Base-by-base conservation (phyloP, 139 green algal species). In the Desmodesmus armatus region DNA sequence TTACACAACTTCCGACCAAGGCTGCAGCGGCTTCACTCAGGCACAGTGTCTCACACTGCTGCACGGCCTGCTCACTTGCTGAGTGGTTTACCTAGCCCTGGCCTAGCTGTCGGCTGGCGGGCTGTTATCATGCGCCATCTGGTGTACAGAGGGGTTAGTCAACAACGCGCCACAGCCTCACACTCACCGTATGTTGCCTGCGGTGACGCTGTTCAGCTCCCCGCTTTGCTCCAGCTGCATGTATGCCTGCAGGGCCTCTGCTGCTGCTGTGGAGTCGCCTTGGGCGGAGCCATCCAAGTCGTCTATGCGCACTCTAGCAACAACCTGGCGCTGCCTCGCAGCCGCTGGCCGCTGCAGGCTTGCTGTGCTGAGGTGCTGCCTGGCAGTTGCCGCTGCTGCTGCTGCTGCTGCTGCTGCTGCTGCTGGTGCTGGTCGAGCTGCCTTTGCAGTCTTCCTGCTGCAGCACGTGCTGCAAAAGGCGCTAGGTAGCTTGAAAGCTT, bases 401-500 rank as follows among this genome's bases (percentile, higher is more conserved):
- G 31, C 17, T 65, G 55, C 55, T 65, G 60, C 60, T 37, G 60
- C 58, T 67, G 58, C 58, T 67, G 58, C 60, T 69, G 60, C 60
- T 39, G 60, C 60, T 25, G 33, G 33, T 72, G 65, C 41, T 21
- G 3, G 65, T 33, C 11, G 13, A 35, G 33, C 65, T 41, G 33
- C 60, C 13, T 29, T 9, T 9, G 11, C 60, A 17, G 11, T 33
- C 60, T 69, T 17, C 5, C 15, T 5, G 60, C 60, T 17, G 11
- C 11, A 69, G 60, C 15, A 69, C 60, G 60, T 37, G n/a, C n/a
- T n/a, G n/a, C n/a, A n/a, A n/a, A n/a, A n/a, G n/a, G n/a, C n/a
- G n/a, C n/a, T n/a, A n/a, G n/a, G n/a, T n/a, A n/a, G n/a, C n/a
- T n/a, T n/a, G n/a, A n/a, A n/a, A n/a, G n/a, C n/a, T n/a, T n/a